A percentile compares a stretch with the other conserved stretches of the same genome.
Evolutionary conservation across 2,329 filamentous ascomycete species (phyloP).

Genomic region (Cryphonectria japonica): DNA sequence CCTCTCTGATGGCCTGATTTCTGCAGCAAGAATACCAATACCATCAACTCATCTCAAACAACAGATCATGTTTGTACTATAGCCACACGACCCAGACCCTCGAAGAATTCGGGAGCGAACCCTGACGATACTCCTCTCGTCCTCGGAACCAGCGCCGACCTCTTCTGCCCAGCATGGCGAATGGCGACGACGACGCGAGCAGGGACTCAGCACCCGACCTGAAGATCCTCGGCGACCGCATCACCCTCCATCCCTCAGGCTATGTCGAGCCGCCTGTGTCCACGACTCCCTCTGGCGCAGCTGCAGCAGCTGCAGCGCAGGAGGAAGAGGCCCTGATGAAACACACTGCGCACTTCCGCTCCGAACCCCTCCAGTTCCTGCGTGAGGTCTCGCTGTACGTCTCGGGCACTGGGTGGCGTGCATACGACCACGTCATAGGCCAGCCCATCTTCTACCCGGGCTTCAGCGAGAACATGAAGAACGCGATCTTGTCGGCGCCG

Average conservation of each 20-base stretch:
- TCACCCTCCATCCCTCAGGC: conserved; percentile 75
- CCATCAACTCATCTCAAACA: background rate
- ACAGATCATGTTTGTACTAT: background rate
- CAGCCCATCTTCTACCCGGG: conserved; percentile 93
- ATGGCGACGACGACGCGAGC: conserved; percentile 42
- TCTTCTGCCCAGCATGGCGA: conserved; percentile 40
- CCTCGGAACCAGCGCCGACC: background rate
- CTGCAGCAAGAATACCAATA: background rate
- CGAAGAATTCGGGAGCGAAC: background rate
- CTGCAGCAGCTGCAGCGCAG: conserved; percentile 37
- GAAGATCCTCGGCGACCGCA: conserved; percentile 73
- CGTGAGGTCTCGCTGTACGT: conserved; percentile 93
- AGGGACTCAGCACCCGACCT: conserved; percentile 70
- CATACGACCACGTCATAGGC: conserved; percentile 87
- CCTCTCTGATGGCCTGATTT: background rate
- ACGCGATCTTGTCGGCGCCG: conserved; percentile 72
- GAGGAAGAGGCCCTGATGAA: conserved; percentile 74
- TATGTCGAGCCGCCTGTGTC: conserved; percentile 57
- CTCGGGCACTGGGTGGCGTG: conserved; percentile 91
- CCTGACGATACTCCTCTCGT: background rate
- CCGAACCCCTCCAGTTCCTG: conserved; percentile 75
- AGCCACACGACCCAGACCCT: background rate
- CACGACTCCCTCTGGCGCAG: conserved; percentile 35
- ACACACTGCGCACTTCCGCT: conserved; percentile 85
- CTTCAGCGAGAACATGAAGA: conserved; percentile 89